These are phyloP conservation scores for Chaetomiaceae sp. DNA, from an alignment of 2,329 filamentous ascomycete genomes.

Conservation along the genomic window DNA sequence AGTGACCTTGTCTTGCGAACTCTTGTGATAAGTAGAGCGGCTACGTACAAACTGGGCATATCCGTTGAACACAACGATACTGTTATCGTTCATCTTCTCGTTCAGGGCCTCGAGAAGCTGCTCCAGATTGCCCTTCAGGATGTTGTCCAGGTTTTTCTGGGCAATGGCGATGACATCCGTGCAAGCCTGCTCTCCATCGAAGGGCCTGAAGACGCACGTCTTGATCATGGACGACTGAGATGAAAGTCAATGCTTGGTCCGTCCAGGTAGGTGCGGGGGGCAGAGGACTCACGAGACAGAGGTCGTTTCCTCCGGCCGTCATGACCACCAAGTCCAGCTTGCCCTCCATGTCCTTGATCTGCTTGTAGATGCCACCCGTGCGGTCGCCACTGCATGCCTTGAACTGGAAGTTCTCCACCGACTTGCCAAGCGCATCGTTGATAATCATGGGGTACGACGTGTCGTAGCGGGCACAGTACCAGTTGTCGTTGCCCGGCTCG, in stretches of 20 bases:
- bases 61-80: neutral
- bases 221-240: constrained; percentile 4
- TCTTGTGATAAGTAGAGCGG: neutral
- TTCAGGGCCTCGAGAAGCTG: neutral
- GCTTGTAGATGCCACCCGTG: constrained; percentile 28
- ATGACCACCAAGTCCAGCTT: constrained; percentile 34
- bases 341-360: constrained; percentile 26
- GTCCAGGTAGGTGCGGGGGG: neutral
- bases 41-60: constrained; percentile 4
- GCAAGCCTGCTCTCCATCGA: neutral
- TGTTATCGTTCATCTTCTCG: constrained; percentile 4
- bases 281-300: constrained; percentile 30
- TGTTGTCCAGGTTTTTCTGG: neutral
- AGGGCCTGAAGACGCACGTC: constrained; percentile 1
- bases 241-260: neutral
- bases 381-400: constrained; percentile 29
- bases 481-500: neutral
- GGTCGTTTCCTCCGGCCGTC: constrained; percentile 37
- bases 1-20: no score
- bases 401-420: constrained; percentile 30
- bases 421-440: constrained; percentile 23
- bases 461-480: constrained; percentile 31
- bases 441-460: constrained; percentile 29
- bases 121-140: neutral
- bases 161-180: neutral